Base-by-base conservation (phyloP, 306 rosid genomes). In the Sophora flavescens region DNA sequence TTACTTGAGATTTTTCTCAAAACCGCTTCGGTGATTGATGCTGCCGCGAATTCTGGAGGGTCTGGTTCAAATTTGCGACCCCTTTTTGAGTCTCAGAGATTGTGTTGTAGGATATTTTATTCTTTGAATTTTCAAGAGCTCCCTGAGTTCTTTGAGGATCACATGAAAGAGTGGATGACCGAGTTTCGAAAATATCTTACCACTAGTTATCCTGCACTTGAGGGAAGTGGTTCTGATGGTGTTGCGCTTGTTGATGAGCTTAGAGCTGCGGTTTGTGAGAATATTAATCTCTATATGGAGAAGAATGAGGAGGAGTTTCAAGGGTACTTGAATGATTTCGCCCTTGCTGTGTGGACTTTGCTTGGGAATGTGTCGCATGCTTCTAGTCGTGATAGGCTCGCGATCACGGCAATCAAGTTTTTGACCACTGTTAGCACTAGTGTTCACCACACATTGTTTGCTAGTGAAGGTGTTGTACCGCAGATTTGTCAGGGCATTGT, bases 61-160 rank as follows among this genome's bases (percentile, higher is more conserved):
- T 8, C 67, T 54, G 89, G 82, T 0, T 42, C 64, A 0, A 67
- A 74, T 12, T 70, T 87, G 4, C 82, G 84, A 0, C 93, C 88
- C 1, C 86, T 89, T 6, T 89, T 95, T 5, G 91, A 90, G 82
- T 90, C 97, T 0, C 99, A 95, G 90, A 92, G 87, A 75, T 33
- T 95, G 81, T 89, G 97, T 32, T 95, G 98, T 82, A 81, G 96
- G 63, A 83, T 92, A 1, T 92, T 95, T 62, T 92, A 70, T 18
- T 95, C 99, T 0, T 63, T 95, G 82, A 95, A 92, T 76, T 92
- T 88, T 77, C 99, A 95, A 61, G 99, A 95, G 82, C 85, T 95
- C 15, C 99, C 99, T 0, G 96, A 95, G 87, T 92, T 88, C 70
- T 95, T 95, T 36, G 97, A 92, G 97, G 98, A 95, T 77, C 99